phyloP scores from a whole-genome alignment of 176 grass and related monocot species.

The Eragrostis curvula region DNA sequence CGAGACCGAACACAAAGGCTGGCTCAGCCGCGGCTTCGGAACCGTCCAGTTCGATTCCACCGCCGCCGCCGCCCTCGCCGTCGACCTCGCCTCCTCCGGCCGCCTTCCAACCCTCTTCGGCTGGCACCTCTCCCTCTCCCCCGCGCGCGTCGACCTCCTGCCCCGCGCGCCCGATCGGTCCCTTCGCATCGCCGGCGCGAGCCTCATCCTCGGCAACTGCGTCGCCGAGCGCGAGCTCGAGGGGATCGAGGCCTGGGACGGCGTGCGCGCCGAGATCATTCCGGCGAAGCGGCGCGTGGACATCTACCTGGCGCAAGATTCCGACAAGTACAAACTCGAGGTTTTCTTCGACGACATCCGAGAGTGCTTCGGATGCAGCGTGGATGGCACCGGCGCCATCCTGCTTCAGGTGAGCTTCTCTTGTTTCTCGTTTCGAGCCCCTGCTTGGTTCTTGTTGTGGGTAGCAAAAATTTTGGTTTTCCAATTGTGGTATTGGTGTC shows the following conservation, averaged over 20 bases:
- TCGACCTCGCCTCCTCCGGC: slow-evolving; percentile 47
- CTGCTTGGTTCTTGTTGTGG: too few species aligned
- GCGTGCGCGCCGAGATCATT: slow-evolving; percentile 82
- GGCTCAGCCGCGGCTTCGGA: slow-evolving; percentile 66
- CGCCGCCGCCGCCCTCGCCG: slow-evolving; percentile 47
- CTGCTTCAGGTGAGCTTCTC: slow-evolving; percentile 69
- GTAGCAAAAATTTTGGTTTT: too few species aligned
- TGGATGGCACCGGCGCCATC: slow-evolving; percentile 54
- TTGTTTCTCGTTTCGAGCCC: too few species aligned
- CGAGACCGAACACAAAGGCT: slow-evolving; percentile 55
- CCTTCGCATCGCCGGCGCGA: slow-evolving; percentile 32
- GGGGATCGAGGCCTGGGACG: slow-evolving; percentile 57
- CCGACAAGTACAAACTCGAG: slow-evolving; percentile 72
- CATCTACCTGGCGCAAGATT: slow-evolving; percentile 64
- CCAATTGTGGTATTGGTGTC: too few species aligned
- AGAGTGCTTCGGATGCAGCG: slow-evolving; percentile 61
- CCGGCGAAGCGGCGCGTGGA: slow-evolving; percentile 67
- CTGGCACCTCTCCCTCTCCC: slow-evolving; percentile 55
- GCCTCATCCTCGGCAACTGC: slow-evolving; percentile 47
- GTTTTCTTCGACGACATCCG: slow-evolving; percentile 76
- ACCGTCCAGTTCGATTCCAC: slow-evolving; percentile 75
- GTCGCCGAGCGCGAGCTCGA: slow-evolving; percentile 49
- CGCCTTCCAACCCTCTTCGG: slow-evolving; percentile 65
- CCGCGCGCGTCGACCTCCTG: slow-evolving; percentile 61
- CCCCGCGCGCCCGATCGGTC: slow-evolving; percentile 59